Evolutionary conservation across 1,284 basidiomycete species (phyloP), one percentile per base, ranked within the genome.

Genomic region (Termitomyces sp.): DNA sequence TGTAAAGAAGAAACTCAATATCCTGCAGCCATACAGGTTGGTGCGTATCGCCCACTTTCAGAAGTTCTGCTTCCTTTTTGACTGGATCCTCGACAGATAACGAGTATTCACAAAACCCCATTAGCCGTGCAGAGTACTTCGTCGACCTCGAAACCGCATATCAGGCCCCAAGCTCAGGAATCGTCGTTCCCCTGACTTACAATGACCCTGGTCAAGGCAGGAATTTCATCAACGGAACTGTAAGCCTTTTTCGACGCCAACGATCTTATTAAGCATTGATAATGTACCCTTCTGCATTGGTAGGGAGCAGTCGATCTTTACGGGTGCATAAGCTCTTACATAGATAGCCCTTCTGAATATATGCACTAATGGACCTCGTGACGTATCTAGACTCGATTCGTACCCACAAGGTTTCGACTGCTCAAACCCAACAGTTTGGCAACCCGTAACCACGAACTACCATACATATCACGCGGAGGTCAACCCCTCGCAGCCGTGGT

Each of bases 371-470:
- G 21, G n/a, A 26, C 14, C 5, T 16, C 10, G n/a, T 24, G 31
- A 24, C 14, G 19, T 37, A 1, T 9, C 9, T 49, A 77, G 77
- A 7, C 59, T 83, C 57, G 84, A 89, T 63, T 77, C 80, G 0
- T 88, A 89, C 61, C 86, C 84, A 11, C 83, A 86, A 69, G 73
- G 78, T 3, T 89, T 87, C 61, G 85, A 90, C 63, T 90, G 87
- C 67, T 84, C 84, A 1, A 73, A 81, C 57, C 84, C 86, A 0
- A 65, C 71, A 0, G 63, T 64, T 0, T 91, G 86, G 86, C 75
- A 66, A 2, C 74, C 76, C 1, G 78, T 87, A 14, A 68, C 71
- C 0, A 77, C 74, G 1, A 78, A 75, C 56, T 85, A 85, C 60
- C 76, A 81, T 35, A 64, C 72, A 16, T 86, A 86, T 56, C 84